A percentile compares a stretch with the other conserved stretches of the same genome.
Evolutionary conservation across 371 early-diverging fungal genomes (phyloP).

Genomic region (Syncephalis plumigaleata): DNA sequence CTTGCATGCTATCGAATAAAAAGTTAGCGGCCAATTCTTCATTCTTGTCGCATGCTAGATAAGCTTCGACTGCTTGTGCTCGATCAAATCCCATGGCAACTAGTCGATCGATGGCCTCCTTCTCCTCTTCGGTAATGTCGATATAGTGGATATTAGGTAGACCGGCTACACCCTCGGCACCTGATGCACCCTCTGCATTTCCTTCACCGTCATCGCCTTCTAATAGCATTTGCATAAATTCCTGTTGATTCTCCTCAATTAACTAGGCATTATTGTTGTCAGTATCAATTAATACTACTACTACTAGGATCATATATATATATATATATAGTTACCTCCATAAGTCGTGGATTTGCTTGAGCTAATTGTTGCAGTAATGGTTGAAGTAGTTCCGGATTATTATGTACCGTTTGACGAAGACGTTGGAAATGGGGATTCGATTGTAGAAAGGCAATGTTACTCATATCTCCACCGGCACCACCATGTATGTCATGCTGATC

Average conservation of each 20-base stretch:
- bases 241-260: constrained; percentile 60
- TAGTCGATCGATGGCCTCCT: constrained; percentile 80
- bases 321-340: constrained; percentile 24
- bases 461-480: constrained; percentile 29
- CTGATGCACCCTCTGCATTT: constrained; percentile 16
- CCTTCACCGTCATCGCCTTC: constrained; percentile 14
- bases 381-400: constrained; percentile 74
- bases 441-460: constrained; percentile 25
- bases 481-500: too few relatives aligned
- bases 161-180: constrained; percentile 26
- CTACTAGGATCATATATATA: not conserved
- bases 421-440: constrained; percentile 81
- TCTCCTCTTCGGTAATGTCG: constrained; percentile 76
- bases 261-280: constrained; percentile 10
- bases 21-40: constrained; percentile 95
- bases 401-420: constrained; percentile 68
- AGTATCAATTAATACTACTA: not conserved
- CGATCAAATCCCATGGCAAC: constrained; percentile 81
- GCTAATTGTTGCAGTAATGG: constrained; percentile 75
- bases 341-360: constrained; percentile 66
- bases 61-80: constrained; percentile 72
- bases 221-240: constrained; percentile 50
- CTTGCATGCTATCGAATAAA: constrained; percentile 52
- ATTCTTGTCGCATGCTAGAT: constrained; percentile 92
- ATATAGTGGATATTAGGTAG: constrained; percentile 39